Percentiles rank a stretch among this genome's conserved stretches.
Evolutionary conservation across 2,329 filamentous ascomycete genomes (phyloP).

Genomic region (Dothideomycetidae sp.): DNA sequence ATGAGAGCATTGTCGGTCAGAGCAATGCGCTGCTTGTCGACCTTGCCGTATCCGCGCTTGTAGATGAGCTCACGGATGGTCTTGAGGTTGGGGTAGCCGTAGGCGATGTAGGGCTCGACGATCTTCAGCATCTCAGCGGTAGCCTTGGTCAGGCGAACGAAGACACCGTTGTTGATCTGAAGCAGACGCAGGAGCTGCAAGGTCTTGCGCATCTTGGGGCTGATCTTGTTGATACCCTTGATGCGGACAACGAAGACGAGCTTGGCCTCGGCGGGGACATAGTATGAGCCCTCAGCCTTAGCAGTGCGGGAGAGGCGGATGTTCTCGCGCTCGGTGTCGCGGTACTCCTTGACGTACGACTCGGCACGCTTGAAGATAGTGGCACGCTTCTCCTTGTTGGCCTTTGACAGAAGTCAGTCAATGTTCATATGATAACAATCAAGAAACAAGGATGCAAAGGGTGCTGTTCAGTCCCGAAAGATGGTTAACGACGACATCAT

Average conservation of each 20-base stretch:
- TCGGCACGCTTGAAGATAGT: constrained; percentile 99
- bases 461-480: constrained; percentile 86
- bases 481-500: constrained; percentile 99
- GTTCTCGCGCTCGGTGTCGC: constrained; percentile 95
- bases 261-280: constrained; percentile 88
- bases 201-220: constrained; percentile 99
- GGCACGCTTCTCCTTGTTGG: constrained; percentile 96
- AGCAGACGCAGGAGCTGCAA: constrained; percentile 97
- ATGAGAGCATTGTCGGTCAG: constrained; percentile 97
- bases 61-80: constrained; percentile 97
- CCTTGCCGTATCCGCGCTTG: constrained; percentile 99
- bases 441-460: constrained; percentile 2
- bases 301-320: constrained; percentile 78
- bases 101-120: constrained; percentile 97
- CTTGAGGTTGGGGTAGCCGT: constrained; percentile 99
- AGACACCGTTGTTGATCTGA: constrained; percentile 99
- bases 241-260: constrained; percentile 97
- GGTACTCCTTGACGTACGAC: constrained; percentile 99
- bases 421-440: neutral
- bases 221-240: constrained; percentile 99
- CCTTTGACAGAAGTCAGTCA: constrained; percentile 41
- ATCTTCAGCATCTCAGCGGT: constrained; percentile 95
- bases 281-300: constrained; percentile 86
- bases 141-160: constrained; percentile 94
- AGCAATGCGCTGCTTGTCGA: constrained; percentile 82